Evolutionary conservation across 495 filamentous ascomycete species (phyloP), one percentile per base, ranked within the genome.

Genomic region (Aspergillus incahuasiensis): DNA sequence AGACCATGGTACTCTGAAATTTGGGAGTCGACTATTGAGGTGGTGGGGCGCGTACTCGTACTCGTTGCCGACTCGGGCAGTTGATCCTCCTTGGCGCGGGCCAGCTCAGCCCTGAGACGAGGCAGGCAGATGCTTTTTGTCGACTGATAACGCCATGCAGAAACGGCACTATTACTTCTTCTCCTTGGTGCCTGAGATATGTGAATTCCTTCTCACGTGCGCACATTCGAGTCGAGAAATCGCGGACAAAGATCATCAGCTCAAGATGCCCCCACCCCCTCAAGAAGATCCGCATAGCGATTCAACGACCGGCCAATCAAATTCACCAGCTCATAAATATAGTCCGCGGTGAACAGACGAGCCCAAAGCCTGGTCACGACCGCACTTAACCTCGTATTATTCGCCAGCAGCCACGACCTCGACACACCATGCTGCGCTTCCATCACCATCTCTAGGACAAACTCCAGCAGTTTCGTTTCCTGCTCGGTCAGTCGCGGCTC

Each of bases 341-440:
- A 84, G 18, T 80, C 79, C 5, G 82, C 84, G 52, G 81, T 86
- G 60, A 88, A 87, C 30, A 85, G 79, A 55, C 85, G 78, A 0
- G 84, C 84, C 86, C 86, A 89, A 6, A 89, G 69, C 34, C 83
- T 69, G 5, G 86, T 79, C 5, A 88, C 82, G 0, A 80, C 80
- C 5, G 80, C 80, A 24, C 84, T 83, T 20, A 89, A 74, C 43
- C 85, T 74, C 9, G 79, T 78, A 44, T 84, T 74, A 47, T 81
- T 83, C 5, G 72, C 74, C 39, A 77, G 54, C 19, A 74, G 50
- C 72, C 72, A 74, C 6, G 75, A 61, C 71, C 82, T 48, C 66
- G 82, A 63, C 76, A 82, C 65, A 70, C 82, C 66, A 70, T 74
- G 73, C 47, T 73, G 69, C 4, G 84, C 86, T 69, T 89, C 86